Conservation (phyloP, 345 rosid genomes). For the Litchi chinensis region DNA sequence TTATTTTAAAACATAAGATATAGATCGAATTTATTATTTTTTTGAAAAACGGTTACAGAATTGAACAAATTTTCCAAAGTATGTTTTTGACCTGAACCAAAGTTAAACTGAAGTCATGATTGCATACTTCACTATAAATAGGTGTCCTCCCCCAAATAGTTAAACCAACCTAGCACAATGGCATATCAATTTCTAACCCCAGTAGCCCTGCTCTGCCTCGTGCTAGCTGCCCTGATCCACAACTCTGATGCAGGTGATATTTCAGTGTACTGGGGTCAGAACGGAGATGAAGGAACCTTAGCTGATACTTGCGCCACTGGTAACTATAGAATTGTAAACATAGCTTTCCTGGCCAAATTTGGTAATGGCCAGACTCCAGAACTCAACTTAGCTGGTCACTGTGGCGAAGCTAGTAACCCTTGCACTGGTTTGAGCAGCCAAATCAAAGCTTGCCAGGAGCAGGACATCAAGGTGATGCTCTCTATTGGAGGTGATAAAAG, state of each 20-base stretch:
- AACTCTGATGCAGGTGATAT: slow-evolving; percentile 11
- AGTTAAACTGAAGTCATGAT: not conserved
- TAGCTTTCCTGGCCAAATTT: slow-evolving; percentile 22
- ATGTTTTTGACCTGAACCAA: too few species aligned
- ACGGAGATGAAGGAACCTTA: slow-evolving; percentile 12
- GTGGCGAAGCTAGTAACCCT: not conserved
- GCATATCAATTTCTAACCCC: not conserved
- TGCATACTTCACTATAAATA: too few species aligned
- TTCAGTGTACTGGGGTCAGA: slow-evolving; percentile 26
- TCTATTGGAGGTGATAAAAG: slow-evolving; percentile 17
- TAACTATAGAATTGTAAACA: slow-evolving; percentile 7
- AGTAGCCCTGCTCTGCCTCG: not conserved
- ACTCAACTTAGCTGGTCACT: slow-evolving; percentile 18
- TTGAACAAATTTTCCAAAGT: too few species aligned
- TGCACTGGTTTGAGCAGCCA: slow-evolving; percentile 7
- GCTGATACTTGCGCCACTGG: slow-evolving; percentile 25
- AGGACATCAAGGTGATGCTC: slow-evolving; percentile 21
- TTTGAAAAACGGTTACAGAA: too few species aligned
- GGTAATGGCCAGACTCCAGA: slow-evolving; percentile 21
- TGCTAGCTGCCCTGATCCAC: not conserved
- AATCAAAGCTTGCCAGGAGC: slow-evolving; percentile 9
- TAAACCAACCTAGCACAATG: not conserved
- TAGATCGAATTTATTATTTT: too few species aligned
- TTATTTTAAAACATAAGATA: too few species aligned
- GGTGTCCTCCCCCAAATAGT: not conserved